These are phyloP conservation scores for Schizochytrium sp. DNA, from an alignment of 108 stramenopile genomes.

Conservation along the genomic window DNA sequence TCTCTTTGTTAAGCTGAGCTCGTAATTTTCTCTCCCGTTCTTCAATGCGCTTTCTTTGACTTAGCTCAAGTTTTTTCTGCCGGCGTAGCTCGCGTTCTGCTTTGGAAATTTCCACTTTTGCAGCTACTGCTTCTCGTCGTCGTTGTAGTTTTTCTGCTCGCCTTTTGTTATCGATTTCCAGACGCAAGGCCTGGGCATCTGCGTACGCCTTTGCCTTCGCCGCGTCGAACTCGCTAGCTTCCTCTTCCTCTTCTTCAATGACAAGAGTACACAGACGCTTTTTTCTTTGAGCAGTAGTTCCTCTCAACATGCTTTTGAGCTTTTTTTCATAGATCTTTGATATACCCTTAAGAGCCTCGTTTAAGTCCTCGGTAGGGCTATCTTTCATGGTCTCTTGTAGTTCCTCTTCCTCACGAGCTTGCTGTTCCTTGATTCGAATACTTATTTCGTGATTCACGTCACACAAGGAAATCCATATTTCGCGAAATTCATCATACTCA, in stretches of 20 bases:
- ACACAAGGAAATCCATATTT: conserved; percentile 72
- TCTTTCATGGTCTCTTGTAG: not conserved
- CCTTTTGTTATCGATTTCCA: not conserved
- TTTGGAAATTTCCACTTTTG: conserved; percentile 24
- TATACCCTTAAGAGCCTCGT: too few species aligned
- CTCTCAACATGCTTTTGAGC: not conserved
- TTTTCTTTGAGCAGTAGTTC: not conserved
- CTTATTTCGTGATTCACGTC: conserved; percentile 76
- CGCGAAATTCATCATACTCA: conserved; percentile 79
- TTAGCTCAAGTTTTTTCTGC: conserved; percentile 28
- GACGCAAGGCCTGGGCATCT: not conserved
- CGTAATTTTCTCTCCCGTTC: conserved; percentile 10
- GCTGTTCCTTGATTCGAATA: conserved; percentile 63
- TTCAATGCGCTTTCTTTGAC: conserved; percentile 1
- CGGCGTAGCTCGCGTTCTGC: conserved; percentile 47
- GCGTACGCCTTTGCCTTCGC: not conserved
- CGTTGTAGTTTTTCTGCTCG: not conserved
- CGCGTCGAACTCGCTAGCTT: conserved; percentile 21
- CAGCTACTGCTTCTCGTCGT: conserved; percentile 34
- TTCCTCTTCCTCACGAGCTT: not conserved
- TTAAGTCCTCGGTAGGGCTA: too few species aligned
- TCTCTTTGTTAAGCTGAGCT: conserved; percentile 36
- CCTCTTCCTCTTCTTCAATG: conserved; percentile 77
- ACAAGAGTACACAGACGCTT: conserved; percentile 65
- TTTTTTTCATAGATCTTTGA: not conserved